phyloP scores from a whole-genome alignment of 352 stramenopile species.

The Pythium phragmiticola region DNA sequence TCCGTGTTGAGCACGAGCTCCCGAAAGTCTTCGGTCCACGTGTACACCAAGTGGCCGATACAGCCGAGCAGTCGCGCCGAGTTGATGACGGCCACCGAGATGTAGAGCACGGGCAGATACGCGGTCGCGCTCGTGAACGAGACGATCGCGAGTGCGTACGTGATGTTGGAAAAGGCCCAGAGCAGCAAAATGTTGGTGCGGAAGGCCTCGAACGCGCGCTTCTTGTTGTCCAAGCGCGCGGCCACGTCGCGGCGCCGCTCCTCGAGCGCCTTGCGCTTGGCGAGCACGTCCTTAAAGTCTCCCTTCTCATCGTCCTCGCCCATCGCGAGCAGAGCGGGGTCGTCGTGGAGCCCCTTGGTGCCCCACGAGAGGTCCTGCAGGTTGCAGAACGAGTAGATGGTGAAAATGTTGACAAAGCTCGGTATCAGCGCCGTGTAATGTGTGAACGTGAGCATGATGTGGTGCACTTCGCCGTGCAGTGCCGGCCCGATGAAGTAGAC shows the following conservation, averaged over 20 bases:
- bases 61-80: conserved; percentile 58
- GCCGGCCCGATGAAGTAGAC: conserved; percentile 85
- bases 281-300: conserved; percentile 84
- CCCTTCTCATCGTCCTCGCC: conserved; percentile 68
- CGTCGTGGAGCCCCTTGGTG: conserved; percentile 67
- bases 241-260: conserved; percentile 63
- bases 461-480: conserved; percentile 75
- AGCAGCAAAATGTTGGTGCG: conserved; percentile 78
- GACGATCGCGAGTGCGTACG: conserved; percentile 70
- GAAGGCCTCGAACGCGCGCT: conserved; percentile 82
- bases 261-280: conserved; percentile 69
- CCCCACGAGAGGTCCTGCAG: conserved; percentile 88
- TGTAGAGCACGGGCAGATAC: conserved; percentile 73
- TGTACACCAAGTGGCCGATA: conserved; percentile 74
- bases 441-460: conserved; percentile 85
- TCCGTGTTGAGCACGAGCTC: conserved; percentile 5
- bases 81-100: conserved; percentile 73
- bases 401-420: conserved; percentile 89
- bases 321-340: conserved; percentile 36
- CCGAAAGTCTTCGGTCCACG: conserved; percentile 41
- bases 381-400: conserved; percentile 90
- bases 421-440: conserved; percentile 87
- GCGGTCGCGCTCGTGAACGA: conserved; percentile 52
- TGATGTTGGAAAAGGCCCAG: conserved; percentile 84
- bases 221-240: conserved; percentile 56